Conservation (phyloP, 345 rosid genomes). For the Streptanthus diversifolius region DNA sequence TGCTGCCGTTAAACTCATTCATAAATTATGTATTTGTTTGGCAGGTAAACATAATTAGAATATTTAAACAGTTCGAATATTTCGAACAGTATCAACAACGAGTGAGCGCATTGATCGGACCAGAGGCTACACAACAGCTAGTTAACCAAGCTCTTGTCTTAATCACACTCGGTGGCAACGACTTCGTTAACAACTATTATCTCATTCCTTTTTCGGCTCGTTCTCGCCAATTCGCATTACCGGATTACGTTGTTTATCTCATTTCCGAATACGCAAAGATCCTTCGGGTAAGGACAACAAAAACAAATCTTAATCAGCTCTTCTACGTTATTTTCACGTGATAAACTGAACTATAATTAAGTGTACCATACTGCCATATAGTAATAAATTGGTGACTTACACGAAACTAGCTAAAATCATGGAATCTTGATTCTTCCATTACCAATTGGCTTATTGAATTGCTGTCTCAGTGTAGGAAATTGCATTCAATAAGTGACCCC, state of each 20-base stretch:
- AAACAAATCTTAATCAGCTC: neutral
- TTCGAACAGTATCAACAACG: conserved; percentile 70
- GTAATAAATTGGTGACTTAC: neutral
- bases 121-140: conserved; percentile 45
- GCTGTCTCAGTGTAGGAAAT: neutral
- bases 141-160: conserved; percentile 68
- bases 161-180: conserved; percentile 87
- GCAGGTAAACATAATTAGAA: conserved; percentile 79
- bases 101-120: conserved; percentile 56
- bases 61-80: conserved; percentile 50
- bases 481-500: conserved; percentile 36
- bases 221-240: conserved; percentile 69
- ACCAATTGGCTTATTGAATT: neutral
- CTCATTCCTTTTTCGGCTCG: conserved; percentile 80
- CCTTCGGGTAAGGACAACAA: conserved; percentile 40
- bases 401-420: neutral
- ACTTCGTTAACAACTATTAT: conserved; percentile 89
- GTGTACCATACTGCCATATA: neutral
- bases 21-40: neutral
- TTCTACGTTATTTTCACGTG: neutral
- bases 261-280: conserved; percentile 77
- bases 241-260: conserved; percentile 58
- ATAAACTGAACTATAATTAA: neutral
- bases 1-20: neutral
- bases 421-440: neutral